Evolutionary conservation across 192 early-diverging fungal genomes (phyloP), one percentile per base, ranked within the genome.

Genomic region (Backusella liffmaniae): DNA sequence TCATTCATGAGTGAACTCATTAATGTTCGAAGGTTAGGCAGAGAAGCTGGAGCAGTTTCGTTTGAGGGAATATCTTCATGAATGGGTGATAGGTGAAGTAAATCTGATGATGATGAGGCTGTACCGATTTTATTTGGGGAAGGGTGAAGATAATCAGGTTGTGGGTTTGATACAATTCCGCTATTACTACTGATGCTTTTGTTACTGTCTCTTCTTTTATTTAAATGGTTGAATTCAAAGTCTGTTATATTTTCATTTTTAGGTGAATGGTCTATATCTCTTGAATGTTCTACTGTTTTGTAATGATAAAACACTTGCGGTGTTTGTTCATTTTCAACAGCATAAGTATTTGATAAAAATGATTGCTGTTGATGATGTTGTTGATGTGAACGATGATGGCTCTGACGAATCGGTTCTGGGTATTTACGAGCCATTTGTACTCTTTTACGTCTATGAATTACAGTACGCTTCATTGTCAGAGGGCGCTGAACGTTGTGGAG

Each of bases 401-500:
- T 62, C 12, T 62, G 56, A 4, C 56, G 56, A 62, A 23, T 62
- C 12, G 56, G 7, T 62, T 62, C 56, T 34, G 21, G 70, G 7
- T 71, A 71, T 46, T 21, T 71, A 18, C 44, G 21, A 49, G 42
- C 44, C 42, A 71, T 71, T 30, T 71, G 70, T 9, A 76, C 75
- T 23, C 90, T 81, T 18, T 85, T 85, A 10, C 91, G 78, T 16
- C 93, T 85, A 78, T 90, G 89, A 71, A 93, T 92, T 5, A 91
- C 86, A 9, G 85, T 79, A 13, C 88, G 82, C 76, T 91, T 90
- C 85, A 93, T 85, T 5, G 87, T 86, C 36, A 91, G 82, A 32
- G 95, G 95, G 16, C 95, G 86, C 30, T 90, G 82, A 32, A 85
- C 79, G 79, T 86, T 87, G 81, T 96, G 93, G 36, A 94, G 89